These are phyloP conservation scores for Erythrophleum ivorense DNA, from an alignment of 331 rosid genomes.

Conservation along the genomic window DNA sequence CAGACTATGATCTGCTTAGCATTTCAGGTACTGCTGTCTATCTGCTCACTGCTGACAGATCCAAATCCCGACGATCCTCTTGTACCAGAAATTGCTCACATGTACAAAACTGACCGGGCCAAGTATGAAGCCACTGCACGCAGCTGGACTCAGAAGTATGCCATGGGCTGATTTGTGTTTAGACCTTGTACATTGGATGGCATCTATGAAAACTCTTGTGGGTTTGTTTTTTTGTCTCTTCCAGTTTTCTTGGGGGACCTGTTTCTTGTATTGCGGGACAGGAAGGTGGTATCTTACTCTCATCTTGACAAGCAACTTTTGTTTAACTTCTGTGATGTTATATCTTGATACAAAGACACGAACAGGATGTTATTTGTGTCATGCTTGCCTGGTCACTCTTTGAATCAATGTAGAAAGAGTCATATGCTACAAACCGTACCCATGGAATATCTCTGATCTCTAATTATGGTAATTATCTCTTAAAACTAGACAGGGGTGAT, in stretches of 20 bases:
- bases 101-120: constrained; percentile 11
- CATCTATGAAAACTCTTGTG: background rate
- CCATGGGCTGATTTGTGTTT: background rate
- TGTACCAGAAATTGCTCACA: constrained; percentile 15
- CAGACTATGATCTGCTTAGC: background rate
- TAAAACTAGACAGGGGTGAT: background rate
- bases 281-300: background rate
- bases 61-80: constrained; percentile 7
- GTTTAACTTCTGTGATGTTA: background rate
- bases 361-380: background rate
- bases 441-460: background rate
- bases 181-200: constrained; percentile 3
- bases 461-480: background rate
- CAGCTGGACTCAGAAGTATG: constrained; percentile 25
- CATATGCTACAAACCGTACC: background rate
- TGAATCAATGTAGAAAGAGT: background rate
- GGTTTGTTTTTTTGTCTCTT: background rate
- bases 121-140: constrained; percentile 14
- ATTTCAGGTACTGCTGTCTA: constrained; percentile 7
- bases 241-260: background rate
- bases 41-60: constrained; percentile 13
- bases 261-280: background rate
- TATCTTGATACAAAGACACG: background rate
- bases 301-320: background rate
- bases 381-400: background rate